Evolutionary conservation across 495 filamentous ascomycete species (phyloP).

Genomic region (Collariella sp.): DNA sequence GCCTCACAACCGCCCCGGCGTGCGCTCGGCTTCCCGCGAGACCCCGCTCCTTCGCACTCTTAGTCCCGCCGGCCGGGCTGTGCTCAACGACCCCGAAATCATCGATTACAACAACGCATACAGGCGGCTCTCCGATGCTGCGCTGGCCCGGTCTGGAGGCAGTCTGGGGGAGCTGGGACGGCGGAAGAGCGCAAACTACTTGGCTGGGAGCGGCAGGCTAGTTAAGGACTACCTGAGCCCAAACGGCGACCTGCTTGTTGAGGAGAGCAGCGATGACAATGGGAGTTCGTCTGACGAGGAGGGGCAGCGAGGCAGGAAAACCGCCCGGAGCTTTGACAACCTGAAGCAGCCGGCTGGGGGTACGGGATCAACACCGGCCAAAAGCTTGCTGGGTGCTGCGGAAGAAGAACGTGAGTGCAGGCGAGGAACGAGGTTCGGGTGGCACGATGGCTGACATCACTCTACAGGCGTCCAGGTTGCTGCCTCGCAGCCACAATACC

Average conservation of each 20-base stretch:
- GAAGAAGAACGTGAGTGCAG: conserved; percentile 78
- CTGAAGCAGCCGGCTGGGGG: too few species aligned
- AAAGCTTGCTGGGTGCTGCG: conserved; percentile 56
- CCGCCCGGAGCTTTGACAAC: conserved; percentile 27
- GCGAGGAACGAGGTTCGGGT: conserved; percentile 25
- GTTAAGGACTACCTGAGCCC: conserved; percentile 60
- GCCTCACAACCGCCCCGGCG: conserved; percentile 44
- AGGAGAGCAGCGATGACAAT: conserved; percentile 48
- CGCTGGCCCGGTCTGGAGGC: conserved; percentile 47
- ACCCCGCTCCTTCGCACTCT: conserved; percentile 30
- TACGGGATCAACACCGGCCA: conserved; percentile 35
- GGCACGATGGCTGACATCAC: conserved; percentile 12
- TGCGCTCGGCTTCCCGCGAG: conserved; percentile 54
- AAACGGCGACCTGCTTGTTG: conserved; percentile 51
- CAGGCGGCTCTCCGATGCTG: conserved; percentile 57
- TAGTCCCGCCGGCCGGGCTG: conserved; percentile 33
- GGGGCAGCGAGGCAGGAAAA: conserved; percentile 42
- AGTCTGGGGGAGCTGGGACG: conserved; percentile 45
- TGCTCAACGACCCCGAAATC: conserved; percentile 43
- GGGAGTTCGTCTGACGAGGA: conserved; percentile 45
- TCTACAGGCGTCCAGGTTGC: conserved; percentile 34
- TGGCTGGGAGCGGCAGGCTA: conserved; percentile 50
- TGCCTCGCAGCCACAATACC: conserved; percentile 29
- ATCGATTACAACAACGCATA: conserved; percentile 53
- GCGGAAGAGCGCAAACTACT: conserved; percentile 35